Conservation (phyloP, 2,329 filamentous ascomycete species). For the Ophiostoma australiae region DNA sequence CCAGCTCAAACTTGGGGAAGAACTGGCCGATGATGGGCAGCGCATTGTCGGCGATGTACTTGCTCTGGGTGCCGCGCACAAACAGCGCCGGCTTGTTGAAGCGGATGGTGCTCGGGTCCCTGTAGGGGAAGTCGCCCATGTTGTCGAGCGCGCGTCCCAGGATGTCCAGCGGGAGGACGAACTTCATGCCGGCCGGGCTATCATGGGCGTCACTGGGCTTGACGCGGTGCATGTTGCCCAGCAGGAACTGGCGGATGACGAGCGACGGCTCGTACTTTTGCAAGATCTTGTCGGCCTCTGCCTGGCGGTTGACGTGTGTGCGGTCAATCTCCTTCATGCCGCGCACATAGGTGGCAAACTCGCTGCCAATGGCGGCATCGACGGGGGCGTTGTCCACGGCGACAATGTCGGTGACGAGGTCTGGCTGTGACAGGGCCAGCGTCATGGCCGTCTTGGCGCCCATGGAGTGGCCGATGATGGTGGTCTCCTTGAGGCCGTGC, state of each 20-base stretch:
- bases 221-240: slow-evolving; percentile 72
- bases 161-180: slow-evolving; percentile 71
- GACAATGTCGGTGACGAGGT: slow-evolving; percentile 64
- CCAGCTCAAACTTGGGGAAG: slow-evolving; percentile 71
- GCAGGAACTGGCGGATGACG: slow-evolving; percentile 80
- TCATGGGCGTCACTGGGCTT: slow-evolving; percentile 27
- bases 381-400: slow-evolving; percentile 90
- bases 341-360: slow-evolving; percentile 74
- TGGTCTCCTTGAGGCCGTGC: slow-evolving; percentile 64
- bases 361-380: slow-evolving; percentile 66
- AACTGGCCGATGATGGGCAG: slow-evolving; percentile 75
- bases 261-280: slow-evolving; percentile 68
- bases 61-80: slow-evolving; percentile 69
- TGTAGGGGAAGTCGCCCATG: slow-evolving; percentile 86
- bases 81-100: slow-evolving; percentile 79
- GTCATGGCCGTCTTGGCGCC: slow-evolving; percentile 92
- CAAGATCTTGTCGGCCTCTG: slow-evolving; percentile 76
- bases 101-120: slow-evolving; percentile 59
- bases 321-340: slow-evolving; percentile 80
- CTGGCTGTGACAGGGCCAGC: slow-evolving; percentile 66
- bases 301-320: slow-evolving; percentile 60
- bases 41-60: slow-evolving; percentile 75
- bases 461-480: slow-evolving; percentile 93
- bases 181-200: slow-evolving; percentile 51
- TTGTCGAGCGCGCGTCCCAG: slow-evolving; percentile 64